These are phyloP conservation scores for Clathrus columnatus DNA, from an alignment of 768 basidiomycete genomes.

Conservation along the genomic window DNA sequence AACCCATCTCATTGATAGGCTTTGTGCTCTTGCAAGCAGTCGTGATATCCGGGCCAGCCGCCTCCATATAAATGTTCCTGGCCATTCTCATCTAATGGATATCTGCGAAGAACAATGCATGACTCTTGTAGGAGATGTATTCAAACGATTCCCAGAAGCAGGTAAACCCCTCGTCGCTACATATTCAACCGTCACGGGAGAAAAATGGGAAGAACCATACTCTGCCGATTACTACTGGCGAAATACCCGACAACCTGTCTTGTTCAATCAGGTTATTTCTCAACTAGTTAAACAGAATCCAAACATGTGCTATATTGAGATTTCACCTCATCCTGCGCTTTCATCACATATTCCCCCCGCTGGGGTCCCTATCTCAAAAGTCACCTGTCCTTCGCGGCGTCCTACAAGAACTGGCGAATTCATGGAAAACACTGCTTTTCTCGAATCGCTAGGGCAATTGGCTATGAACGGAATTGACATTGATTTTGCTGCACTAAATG, in stretches of 20 bases:
- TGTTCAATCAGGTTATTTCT: conserved; percentile 2
- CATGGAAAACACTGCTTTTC: conserved; percentile 20
- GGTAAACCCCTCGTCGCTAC: background rate
- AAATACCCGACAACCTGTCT: conserved; percentile 2
- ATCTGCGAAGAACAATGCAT: conserved; percentile 11
- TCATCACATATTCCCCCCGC: conserved; percentile 24
- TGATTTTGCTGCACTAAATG: conserved; percentile 25
- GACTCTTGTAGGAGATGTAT: conserved; percentile 10
- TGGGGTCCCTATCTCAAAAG: conserved; percentile 12
- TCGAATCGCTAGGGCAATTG: conserved; percentile 24
- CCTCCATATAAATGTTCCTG: background rate
- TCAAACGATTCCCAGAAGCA: background rate
- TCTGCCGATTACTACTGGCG: conserved; percentile 5
- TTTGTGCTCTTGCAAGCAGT: background rate
- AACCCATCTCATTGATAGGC: background rate
- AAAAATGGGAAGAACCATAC: background rate
- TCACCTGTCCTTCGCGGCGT: conserved; percentile 23
- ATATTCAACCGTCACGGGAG: conserved; percentile 1
- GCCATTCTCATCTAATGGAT: conserved; percentile 1
- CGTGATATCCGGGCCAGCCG: conserved; percentile 10
- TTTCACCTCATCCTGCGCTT: conserved; percentile 33
- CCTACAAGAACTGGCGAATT: conserved; percentile 15
- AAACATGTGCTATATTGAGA: conserved; percentile 26
- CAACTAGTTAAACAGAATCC: conserved; percentile 10
- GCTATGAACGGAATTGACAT: conserved; percentile 23